A percentile compares a stretch with the other conserved stretches of the same genome.
Conservation (phyloP, 495 filamentous ascomycete species). For the Xanthoparmelia taractica region DNA sequence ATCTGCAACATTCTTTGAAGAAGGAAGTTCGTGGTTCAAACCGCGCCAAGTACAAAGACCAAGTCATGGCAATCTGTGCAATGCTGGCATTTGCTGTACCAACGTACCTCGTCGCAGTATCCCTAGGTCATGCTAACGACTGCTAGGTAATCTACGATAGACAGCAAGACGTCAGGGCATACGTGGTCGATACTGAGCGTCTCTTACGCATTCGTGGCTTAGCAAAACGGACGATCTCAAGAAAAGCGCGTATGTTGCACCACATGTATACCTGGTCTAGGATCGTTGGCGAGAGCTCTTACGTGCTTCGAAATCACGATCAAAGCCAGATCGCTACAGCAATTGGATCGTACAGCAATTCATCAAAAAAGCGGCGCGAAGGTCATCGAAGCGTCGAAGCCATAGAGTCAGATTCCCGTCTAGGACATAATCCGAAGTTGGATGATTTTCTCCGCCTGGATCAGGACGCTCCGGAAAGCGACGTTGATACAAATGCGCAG, state of each 20-base stretch:
- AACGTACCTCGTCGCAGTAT: not conserved
- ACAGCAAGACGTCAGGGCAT: not conserved
- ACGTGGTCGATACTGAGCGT: not conserved
- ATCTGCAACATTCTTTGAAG: not conserved
- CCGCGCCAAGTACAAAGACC: not conserved
- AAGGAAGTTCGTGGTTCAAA: not conserved
- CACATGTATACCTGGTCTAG: not conserved
- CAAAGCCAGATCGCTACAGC: not conserved
- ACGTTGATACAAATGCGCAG: not conserved
- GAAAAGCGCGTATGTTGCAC: not conserved
- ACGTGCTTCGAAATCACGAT: not conserved
- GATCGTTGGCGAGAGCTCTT: not conserved
- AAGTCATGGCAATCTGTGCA: not conserved
- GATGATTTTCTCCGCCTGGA: not conserved
- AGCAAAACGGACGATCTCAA: not conserved
- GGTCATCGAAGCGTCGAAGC: not conserved
- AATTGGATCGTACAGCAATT: not conserved
- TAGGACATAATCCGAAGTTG: not conserved
- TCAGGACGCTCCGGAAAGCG: not conserved
- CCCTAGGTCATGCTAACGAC: not conserved
- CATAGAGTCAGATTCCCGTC: not conserved
- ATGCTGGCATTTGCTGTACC: not conserved
- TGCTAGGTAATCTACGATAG: not conserved
- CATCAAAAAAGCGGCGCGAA: not conserved
- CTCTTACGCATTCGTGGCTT: not conserved